A percentile compares a stretch with the other conserved stretches of the same genome.
phyloP scores from a whole-genome alignment of 164 flowering plant genomes.

The Magnolia changhungtana region DNA sequence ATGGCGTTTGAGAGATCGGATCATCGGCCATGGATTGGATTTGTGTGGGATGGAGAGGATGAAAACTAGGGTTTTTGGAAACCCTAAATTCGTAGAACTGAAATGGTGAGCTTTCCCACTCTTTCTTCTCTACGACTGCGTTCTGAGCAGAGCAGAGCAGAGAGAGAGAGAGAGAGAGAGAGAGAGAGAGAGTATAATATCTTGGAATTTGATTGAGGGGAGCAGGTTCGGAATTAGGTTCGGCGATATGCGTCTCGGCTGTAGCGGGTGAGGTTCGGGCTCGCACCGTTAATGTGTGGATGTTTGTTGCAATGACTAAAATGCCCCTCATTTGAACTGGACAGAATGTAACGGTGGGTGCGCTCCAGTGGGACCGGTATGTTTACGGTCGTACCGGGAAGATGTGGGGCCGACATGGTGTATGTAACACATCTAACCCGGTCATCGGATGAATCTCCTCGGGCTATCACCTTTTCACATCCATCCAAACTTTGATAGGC shows the following conservation, averaged over 20 bases:
- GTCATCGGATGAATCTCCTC: too few species aligned
- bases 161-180: neutral
- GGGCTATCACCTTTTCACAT: too few species aligned
- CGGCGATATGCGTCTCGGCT: neutral
- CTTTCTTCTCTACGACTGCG: neutral
- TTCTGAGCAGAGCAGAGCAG: neutral
- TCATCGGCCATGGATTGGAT: constrained; percentile 30
- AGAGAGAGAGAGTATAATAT: neutral
- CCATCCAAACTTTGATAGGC: too few species aligned
- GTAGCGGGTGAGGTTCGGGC: too few species aligned
- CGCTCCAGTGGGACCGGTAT: too few species aligned
- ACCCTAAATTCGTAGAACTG: neutral
- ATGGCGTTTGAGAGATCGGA: constrained; percentile 5
- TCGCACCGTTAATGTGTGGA: too few species aligned
- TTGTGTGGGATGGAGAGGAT: neutral
- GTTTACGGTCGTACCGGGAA: too few species aligned
- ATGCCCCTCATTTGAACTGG: too few species aligned
- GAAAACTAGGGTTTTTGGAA: neutral
- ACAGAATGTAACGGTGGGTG: too few species aligned
- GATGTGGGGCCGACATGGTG: too few species aligned
- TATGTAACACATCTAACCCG: too few species aligned
- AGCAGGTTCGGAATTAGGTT: neutral
- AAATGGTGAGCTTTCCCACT: neutral
- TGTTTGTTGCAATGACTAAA: too few species aligned
- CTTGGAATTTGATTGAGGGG: neutral